phyloP scores from a whole-genome alignment of 768 basidiomycete species.

The Pisolithus microcarpus region DNA sequence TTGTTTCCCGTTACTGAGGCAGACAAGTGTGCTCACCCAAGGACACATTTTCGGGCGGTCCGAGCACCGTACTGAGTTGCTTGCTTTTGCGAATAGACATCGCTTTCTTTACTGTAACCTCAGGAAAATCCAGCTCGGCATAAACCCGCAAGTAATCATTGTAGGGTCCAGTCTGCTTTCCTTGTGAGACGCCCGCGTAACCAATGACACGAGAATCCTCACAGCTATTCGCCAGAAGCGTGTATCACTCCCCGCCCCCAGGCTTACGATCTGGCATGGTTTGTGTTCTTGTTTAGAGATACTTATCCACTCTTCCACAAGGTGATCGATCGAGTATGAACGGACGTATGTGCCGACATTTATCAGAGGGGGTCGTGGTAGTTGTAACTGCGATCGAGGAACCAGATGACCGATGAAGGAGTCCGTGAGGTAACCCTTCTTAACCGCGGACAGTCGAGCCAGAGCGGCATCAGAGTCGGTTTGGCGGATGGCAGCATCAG shows the following conservation, averaged over 20 bases:
- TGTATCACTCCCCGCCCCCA: slow-evolving; percentile 94
- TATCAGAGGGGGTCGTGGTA: slow-evolving; percentile 75
- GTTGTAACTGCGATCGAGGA: slow-evolving; percentile 55
- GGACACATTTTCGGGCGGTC: slow-evolving; percentile 12
- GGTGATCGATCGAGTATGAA: slow-evolving; percentile 67
- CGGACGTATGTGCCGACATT: slow-evolving; percentile 92
- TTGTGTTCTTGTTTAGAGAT: slow-evolving; percentile 36
- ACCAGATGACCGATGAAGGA: slow-evolving; percentile 65
- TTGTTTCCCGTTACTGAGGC: slow-evolving; percentile 24
- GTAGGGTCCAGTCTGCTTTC: slow-evolving; percentile 47
- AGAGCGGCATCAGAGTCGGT: too few species aligned
- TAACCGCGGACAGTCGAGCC: too few species aligned
- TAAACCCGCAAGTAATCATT: slow-evolving; percentile 51
- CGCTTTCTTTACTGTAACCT: slow-evolving; percentile 77
- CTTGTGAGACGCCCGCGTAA: slow-evolving; percentile 6
- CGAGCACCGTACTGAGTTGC: slow-evolving; percentile 25
- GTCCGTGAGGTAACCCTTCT: too few species aligned
- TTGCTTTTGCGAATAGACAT: slow-evolving; percentile 68
- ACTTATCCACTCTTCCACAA: slow-evolving; percentile 62
- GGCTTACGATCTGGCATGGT: slow-evolving; percentile 79
- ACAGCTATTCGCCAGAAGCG: slow-evolving; percentile 89
- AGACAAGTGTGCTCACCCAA: slow-evolving; percentile 9
- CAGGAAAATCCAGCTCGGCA: slow-evolving; percentile 87
- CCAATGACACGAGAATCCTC: slow-evolving; percentile 24
- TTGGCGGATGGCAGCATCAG: too few species aligned